Conservation (phyloP, 2,329 filamentous ascomycete genomes). For the Harringtonia aguacate region DNA sequence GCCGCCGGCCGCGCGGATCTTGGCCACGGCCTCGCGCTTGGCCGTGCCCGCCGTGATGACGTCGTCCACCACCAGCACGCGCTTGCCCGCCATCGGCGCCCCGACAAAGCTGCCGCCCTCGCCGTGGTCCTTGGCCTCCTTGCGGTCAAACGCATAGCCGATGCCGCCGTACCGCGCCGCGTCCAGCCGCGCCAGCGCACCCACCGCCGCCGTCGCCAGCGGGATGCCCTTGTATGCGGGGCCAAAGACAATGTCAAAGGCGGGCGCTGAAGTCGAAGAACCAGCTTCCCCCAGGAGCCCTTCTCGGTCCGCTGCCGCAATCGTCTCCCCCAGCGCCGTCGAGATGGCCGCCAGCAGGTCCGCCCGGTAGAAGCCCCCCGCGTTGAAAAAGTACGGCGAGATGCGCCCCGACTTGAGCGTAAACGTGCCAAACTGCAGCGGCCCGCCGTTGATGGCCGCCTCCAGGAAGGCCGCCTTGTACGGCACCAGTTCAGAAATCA, state of each 20-base stretch:
- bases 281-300: conserved; percentile 4
- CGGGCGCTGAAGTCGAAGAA: neutral
- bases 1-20: conserved; percentile 79
- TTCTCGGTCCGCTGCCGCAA: conserved; percentile 20
- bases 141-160: conserved; percentile 88
- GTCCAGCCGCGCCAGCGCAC: conserved; percentile 25
- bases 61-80: conserved; percentile 86
- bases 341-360: conserved; percentile 68
- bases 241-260: conserved; percentile 79
- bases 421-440: conserved; percentile 74
- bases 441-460: conserved; percentile 55
- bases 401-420: conserved; percentile 85
- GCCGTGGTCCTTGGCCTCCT: conserved; percentile 92
- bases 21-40: conserved; percentile 81
- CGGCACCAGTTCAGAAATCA: conserved; percentile 30
- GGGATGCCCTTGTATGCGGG: conserved; percentile 97
- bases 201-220: conserved; percentile 58
- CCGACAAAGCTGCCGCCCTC: conserved; percentile 93
- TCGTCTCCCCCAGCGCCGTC: conserved; percentile 65
- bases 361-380: conserved; percentile 77
- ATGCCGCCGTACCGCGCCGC: conserved; percentile 45
- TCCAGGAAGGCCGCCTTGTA: conserved; percentile 67
- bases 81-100: conserved; percentile 72
- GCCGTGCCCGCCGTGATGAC: conserved; percentile 94
- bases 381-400: conserved; percentile 98